Base-by-base conservation (phyloP, 2,329 filamentous ascomycete species). In the Neonectria magnoliae region DNA sequence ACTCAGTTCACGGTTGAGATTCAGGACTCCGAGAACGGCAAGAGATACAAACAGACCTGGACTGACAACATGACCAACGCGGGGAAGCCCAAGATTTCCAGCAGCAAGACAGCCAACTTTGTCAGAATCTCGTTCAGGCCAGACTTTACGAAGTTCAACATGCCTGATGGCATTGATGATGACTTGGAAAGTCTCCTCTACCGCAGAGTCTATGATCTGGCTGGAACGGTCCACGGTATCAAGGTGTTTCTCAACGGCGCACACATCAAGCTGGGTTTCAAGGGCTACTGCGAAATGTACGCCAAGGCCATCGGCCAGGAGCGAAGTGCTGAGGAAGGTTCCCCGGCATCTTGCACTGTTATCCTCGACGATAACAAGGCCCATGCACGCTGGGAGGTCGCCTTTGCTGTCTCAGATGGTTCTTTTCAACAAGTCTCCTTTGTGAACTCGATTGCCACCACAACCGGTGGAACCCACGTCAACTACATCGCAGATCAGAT, bases 391-490 rank as follows among this genome's bases (percentile, higher is more conserved):
- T 99, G 97, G 97, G 93, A 99, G 75, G 86, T 99, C 66, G 96
- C 93, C 29, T 99, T 99, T 77, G 93, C 96, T 5, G 95, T 98
- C 5, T 98, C 96, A 0, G 95, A 99, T 75, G 96, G 96, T 61
- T 91, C 93, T 2, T 99, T 99, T 81, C 95, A 98, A 78, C 97
- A 99, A 79, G 94, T 99, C 1, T 99, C 96, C 0, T 99, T 99
- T 77, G 96, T 98, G 74, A 99, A 99, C 83, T 97, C 93, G 4
- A 98, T 99, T 74, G 94, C 96, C 31, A 99, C 97, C 3, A 98
- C 95, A 0, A 91, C 91, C 3, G 96, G 96, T 66, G 96, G 96
- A 63, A 97, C 93, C 0, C 97, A 99, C 76, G 94, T 99, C 83
- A 98, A 97, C 82, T 97, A 95, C 76, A 91, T 99, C 68, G 91